Conservation (phyloP, 2,329 filamentous ascomycete species). For the Karstenula rhodostoma region DNA sequence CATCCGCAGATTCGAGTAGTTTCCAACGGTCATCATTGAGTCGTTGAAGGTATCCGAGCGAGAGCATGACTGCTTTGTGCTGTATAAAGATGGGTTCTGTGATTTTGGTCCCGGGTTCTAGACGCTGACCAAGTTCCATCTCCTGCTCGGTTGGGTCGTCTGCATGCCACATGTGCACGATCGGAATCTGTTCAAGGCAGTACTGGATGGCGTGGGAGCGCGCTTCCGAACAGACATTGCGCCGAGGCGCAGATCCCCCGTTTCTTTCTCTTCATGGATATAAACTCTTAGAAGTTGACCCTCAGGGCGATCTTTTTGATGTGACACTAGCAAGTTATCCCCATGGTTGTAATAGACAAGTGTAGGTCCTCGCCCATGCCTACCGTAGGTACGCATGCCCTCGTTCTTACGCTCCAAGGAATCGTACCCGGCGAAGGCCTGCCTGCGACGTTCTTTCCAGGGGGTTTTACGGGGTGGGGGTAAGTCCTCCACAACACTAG, state of each 20-base stretch:
- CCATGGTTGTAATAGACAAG: no score
- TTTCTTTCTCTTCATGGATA: no score
- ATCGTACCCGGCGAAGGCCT: constrained; percentile 14
- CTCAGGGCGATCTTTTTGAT: no score
- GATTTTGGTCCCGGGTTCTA: neutral
- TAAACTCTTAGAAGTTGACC: no score
- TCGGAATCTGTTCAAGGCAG: neutral
- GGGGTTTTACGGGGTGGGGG: neutral
- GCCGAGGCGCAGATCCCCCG: no score
- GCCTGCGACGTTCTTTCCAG: constrained; percentile 11
- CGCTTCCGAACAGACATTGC: constrained; percentile 15
- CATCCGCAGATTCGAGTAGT: constrained; percentile 12
- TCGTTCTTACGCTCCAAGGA: neutral
- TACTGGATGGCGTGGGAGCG: constrained; percentile 9
- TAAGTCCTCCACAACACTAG: neutral
- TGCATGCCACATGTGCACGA: neutral
- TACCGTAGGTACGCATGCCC: no score
- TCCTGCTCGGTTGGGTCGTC: constrained; percentile 4
- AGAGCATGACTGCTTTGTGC: constrained; percentile 11
- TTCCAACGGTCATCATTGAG: neutral
- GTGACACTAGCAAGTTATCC: constrained; percentile 6
- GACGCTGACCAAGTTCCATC: no score
- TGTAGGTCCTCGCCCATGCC: no score
- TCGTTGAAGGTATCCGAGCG: neutral
- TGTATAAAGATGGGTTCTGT: constrained; percentile 10